phyloP scores from a whole-genome alignment of 805 yeast genomes.

The Lachancea nothofagi region DNA sequence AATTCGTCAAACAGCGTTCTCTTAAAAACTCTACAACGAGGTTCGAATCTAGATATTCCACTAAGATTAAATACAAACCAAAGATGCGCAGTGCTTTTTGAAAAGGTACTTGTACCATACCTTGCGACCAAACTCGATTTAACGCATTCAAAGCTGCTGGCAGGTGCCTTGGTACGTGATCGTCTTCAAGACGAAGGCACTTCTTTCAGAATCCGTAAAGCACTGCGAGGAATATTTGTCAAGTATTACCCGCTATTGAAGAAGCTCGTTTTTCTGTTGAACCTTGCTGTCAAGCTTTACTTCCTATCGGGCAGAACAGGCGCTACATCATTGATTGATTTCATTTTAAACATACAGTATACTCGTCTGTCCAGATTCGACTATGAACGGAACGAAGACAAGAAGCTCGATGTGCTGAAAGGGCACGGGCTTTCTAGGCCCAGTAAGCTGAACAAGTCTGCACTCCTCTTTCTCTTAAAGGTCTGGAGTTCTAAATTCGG shows the following conservation, averaged over 20 bases:
- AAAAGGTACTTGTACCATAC: constrained; percentile 63
- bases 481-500: constrained; percentile 1
- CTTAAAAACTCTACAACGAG: constrained; percentile 8
- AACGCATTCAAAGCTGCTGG: constrained; percentile 55
- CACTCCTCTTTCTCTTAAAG: constrained; percentile 1
- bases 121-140: constrained; percentile 61
- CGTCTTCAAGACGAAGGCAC: background rate
- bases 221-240: constrained; percentile 40
- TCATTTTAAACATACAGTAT: constrained; percentile 56
- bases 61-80: constrained; percentile 45
- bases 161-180: constrained; percentile 40
- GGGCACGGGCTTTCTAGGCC: background rate
- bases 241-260: constrained; percentile 57
- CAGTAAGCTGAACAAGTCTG: constrained; percentile 1
- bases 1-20: constrained; percentile 24
- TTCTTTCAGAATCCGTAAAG: background rate
- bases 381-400: constrained; percentile 3
- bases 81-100: constrained; percentile 47
- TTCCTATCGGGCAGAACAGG: constrained; percentile 64
- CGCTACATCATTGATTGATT: constrained; percentile 58
- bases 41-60: constrained; percentile 33
- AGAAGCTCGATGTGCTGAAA: background rate
- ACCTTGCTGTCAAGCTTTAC: constrained; percentile 53
- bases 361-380: constrained; percentile 35
- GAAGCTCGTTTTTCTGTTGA: constrained; percentile 40